phyloP scores from a whole-genome alignment of 2,329 filamentous ascomycete species.

The Drechmeria coniospora region DNA sequence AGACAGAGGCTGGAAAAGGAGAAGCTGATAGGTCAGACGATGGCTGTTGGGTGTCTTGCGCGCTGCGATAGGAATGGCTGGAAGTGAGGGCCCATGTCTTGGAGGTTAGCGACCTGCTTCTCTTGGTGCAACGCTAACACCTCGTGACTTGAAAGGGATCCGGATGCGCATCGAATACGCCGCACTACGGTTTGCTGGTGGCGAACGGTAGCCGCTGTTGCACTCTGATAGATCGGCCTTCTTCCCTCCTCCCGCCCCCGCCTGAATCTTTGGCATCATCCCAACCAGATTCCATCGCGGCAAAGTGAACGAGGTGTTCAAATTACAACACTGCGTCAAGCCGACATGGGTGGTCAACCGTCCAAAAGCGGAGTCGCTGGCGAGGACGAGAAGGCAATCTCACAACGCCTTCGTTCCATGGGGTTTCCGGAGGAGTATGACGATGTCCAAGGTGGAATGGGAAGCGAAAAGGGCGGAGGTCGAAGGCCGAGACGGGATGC shows the following conservation, averaged over 20 bases:
- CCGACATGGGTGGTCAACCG: slow-evolving; percentile 30
- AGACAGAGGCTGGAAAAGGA: no score
- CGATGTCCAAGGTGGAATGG: slow-evolving; percentile 22
- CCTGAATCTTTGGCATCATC: no score
- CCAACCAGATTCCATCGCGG: no score
- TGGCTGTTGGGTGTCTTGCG: background rate
- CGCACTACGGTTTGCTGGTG: no score
- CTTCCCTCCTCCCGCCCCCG: no score
- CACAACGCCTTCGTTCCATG: slow-evolving; percentile 28
- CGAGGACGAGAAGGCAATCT: slow-evolving; percentile 26
- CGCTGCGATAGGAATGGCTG: background rate
- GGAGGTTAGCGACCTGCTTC: background rate
- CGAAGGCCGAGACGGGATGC: slow-evolving; percentile 12
- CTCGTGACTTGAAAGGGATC: no score
- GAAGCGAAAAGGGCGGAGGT: slow-evolving; percentile 9
- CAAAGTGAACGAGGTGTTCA: no score
- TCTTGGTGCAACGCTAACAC: no score
- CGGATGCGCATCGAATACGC: no score
- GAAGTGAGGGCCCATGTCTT: background rate
- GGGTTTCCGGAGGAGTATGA: slow-evolving; percentile 32
- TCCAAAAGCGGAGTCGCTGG: slow-evolving; percentile 20
- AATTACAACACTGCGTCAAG: no score
- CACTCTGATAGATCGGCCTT: background rate
- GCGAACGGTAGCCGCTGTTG: no score
- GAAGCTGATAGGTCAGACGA: no score